Percentiles rank a stretch among this genome's conserved stretches.
Evolutionary conservation across 495 filamentous ascomycete species (phyloP).

Genomic region (Clavariopsis aquatica): DNA sequence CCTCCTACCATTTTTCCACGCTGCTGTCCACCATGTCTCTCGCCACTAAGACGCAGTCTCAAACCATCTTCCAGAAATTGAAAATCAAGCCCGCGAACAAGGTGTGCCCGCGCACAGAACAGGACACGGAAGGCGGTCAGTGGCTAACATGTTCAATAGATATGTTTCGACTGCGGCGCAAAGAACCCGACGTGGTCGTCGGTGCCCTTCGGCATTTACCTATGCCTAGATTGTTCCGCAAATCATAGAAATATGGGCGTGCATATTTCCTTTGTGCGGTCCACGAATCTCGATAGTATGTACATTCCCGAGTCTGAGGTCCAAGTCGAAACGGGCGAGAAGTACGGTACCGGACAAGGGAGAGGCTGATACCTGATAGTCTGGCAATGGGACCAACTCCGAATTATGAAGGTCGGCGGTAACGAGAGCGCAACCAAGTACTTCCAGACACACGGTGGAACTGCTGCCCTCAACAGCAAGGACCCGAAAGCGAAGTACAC

Average conservation of each 20-base stretch:
- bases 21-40: slow-evolving; percentile 60
- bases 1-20: not conserved
- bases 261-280: slow-evolving; percentile 92
- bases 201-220: slow-evolving; percentile 94
- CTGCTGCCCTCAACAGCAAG: slow-evolving; percentile 90
- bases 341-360: slow-evolving; percentile 24
- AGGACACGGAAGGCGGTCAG: not conserved
- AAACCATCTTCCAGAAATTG: slow-evolving; percentile 97
- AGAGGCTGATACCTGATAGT: slow-evolving; percentile 55
- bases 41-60: slow-evolving; percentile 91
- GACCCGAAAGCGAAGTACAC: slow-evolving; percentile 95
- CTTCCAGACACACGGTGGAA: slow-evolving; percentile 93
- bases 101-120: slow-evolving; percentile 55
- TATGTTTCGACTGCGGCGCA: slow-evolving; percentile 95
- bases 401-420: slow-evolving; percentile 97
- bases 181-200: slow-evolving; percentile 99
- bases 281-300: slow-evolving; percentile 97
- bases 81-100: slow-evolving; percentile 92
- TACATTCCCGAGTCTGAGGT: slow-evolving; percentile 11
- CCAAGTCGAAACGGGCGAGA: not conserved
- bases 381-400: slow-evolving; percentile 99
- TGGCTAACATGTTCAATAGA: slow-evolving; percentile 32
- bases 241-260: slow-evolving; percentile 53
- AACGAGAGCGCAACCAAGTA: slow-evolving; percentile 98
- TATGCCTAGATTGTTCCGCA: slow-evolving; percentile 91